phyloP scores from a whole-genome alignment of 2,329 filamentous ascomycete genomes.

The Blastomyces parvus region DNA sequence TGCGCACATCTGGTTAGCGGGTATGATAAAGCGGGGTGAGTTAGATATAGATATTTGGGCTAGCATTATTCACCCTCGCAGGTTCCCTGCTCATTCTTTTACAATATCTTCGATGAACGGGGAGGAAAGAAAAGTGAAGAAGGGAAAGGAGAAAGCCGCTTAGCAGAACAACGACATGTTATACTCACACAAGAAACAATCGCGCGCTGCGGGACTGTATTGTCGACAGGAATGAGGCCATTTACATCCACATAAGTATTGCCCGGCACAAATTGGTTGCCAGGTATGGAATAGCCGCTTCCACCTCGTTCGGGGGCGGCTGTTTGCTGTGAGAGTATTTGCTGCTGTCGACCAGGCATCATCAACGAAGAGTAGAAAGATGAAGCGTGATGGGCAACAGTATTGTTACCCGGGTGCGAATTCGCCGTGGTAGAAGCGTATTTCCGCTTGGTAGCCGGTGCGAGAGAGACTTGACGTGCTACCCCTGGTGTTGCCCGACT shows the following conservation, averaged over 20 bases:
- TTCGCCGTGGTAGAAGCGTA: too few relatives aligned
- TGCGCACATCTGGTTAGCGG: background rate
- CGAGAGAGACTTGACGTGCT: too few relatives aligned
- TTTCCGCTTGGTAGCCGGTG: background rate
- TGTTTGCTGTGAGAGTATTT: background rate
- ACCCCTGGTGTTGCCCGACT: background rate
- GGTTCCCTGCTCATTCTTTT: background rate
- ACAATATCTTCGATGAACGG: background rate
- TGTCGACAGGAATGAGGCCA: background rate
- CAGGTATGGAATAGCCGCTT: background rate
- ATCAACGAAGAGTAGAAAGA: background rate
- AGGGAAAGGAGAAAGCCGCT: background rate
- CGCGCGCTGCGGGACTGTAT: background rate
- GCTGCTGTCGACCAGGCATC: background rate
- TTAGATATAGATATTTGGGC: background rate
- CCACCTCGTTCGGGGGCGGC: background rate
- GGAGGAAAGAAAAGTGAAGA: background rate
- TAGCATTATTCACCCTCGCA: background rate
- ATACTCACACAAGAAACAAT: slow-evolving; percentile 13
- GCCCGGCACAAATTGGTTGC: background rate
- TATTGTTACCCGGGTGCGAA: background rate
- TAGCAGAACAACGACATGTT: background rate
- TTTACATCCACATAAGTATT: background rate
- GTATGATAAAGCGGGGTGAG: background rate
- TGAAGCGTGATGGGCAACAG: background rate